Evolutionary conservation across 2,329 filamentous ascomycete genomes (phyloP), one percentile per base, ranked within the genome.

Genomic region (Neopestalotiopsis rosae): DNA sequence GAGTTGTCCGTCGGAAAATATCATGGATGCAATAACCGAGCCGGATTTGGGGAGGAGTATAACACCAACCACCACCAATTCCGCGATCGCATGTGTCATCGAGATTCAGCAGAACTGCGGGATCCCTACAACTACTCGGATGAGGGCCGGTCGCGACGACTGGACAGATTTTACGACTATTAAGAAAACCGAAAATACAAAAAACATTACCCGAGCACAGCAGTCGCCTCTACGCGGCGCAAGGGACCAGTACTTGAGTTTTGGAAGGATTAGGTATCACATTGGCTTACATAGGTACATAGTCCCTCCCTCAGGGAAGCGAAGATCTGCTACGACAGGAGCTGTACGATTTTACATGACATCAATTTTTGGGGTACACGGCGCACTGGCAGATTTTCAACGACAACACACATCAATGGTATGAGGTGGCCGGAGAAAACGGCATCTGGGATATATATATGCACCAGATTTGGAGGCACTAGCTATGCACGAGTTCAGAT

Each of bases 211-310:
- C 61, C 40, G 61, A 63, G 61, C 61, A 64, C 40, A 64, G 61
- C 61, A 64, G 40, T 52, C 61, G 61, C 61, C 61, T 64, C 61
- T 64, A 64, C 61, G 61, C n/a, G 61, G 61, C 61, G 61, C 61
- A 64, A 64, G 61, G 61, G 61, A 64, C 61, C 20, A 64, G 61
- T 64, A 64, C 40, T 49, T 38, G 61, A 34, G 17, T 30, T 40
- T 13, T 32, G 58, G 57, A 13, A 34, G 57, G 59, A 28, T 61
- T 34, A 28, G 24, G 24, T 28, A 28, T 28, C 24, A 28, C 24
- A 38, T 30, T 61, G n/a, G 17, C 17, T 28, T n/a, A 17, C 17
- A 52, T 9, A 17, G 45, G 14, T 52, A 20, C 14, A 20, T 49
- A 52, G 61, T 64, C 61, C 32, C 42, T 28, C n/a, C 34, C 34